Base-by-base conservation (phyloP, 306 rosid genomes). In the Cajanus cajan region DNA sequence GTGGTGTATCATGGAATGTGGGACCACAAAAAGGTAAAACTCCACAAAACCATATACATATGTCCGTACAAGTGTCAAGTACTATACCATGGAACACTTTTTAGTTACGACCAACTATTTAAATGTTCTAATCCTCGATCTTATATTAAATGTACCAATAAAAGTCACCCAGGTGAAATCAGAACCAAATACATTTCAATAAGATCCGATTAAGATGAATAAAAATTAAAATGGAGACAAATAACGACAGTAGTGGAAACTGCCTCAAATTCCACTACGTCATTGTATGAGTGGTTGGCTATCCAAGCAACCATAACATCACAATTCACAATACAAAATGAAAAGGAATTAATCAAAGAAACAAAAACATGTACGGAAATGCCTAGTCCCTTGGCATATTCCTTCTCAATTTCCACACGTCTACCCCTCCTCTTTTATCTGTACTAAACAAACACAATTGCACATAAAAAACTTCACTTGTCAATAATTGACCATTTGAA, bases 21-120 rank as follows among this genome's bases (percentile, higher is more conserved):
- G 74, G 81, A 80, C 82, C 88, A 71, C 33, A 14, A 55, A 73
- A 70, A 62, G 73, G 71, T 37, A 62, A 66, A 71, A 71, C 15
- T 59, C 25, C 63, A 48, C 54, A 63, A 78, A 47, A 4, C 31
- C 62, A 24, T 3, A 11, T n/a, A n/a, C 59, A 24, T 18, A 6
- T 37, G 37, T 47, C 50, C 63, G 22, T n/a, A 74, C 67, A 74
- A 55, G n/a, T n/a, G n/a, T n/a, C n/a, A n/a, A n/a, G 45, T 15
- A 66, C 58, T 59, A 12, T 73, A 62, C 31, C 52, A 71, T 58
- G 63, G 31, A 48, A 66, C 12, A 73, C 6, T 61, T 61, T 61
- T 14, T 15, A 0, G 64, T 59, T 18, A 43, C 37, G 55, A 45
- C 74, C 36, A 8, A 59, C 24, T 31, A 25, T 47, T 21, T 1